Evolutionary conservation across 2,329 filamentous ascomycete genomes (phyloP).

Genomic region (Cercospora zeina): DNA sequence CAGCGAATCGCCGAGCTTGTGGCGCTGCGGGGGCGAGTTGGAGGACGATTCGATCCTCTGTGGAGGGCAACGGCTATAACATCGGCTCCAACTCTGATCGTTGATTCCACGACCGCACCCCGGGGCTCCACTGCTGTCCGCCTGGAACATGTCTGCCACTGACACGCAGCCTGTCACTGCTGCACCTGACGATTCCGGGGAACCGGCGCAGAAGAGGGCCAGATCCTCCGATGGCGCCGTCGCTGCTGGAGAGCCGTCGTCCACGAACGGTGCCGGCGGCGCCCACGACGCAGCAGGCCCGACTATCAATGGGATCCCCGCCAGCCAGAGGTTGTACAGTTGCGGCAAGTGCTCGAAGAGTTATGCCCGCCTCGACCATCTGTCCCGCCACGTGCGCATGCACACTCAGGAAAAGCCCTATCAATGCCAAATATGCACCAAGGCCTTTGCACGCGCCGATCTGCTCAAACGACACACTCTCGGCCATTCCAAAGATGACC

Average conservation of each 20-base stretch:
- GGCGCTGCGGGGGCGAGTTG: slow-evolving; percentile 11
- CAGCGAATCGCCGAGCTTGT: slow-evolving; percentile 11
- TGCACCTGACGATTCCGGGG: slow-evolving; percentile 13
- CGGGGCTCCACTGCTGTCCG: slow-evolving; percentile 17
- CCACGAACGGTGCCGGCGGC: slow-evolving; percentile 12
- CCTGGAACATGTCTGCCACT: slow-evolving; percentile 5
- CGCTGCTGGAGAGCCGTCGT: slow-evolving; percentile 17
- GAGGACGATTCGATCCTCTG: slow-evolving; percentile 2
- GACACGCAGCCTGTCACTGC: slow-evolving; percentile 9
- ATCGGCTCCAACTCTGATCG: slow-evolving; percentile 19
- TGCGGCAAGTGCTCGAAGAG: slow-evolving; percentile 56
- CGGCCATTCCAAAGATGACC: slow-evolving; percentile 44
- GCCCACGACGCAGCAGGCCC: slow-evolving; percentile 9
- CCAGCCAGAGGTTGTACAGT: slow-evolving; percentile 45
- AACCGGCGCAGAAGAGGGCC: slow-evolving; percentile 20
- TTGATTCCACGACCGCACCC: slow-evolving; percentile 15
- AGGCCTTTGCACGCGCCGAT: slow-evolving; percentile 52
- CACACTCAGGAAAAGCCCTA: slow-evolving; percentile 51
- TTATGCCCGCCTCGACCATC: slow-evolving; percentile 56
- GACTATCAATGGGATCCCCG: slow-evolving; percentile 17
- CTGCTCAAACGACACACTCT: slow-evolving; percentile 55
- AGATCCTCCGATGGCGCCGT: slow-evolving; percentile 13
- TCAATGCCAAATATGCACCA: slow-evolving; percentile 48
- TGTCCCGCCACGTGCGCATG: slow-evolving; percentile 54
- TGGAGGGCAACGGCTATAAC: slow-evolving; percentile 15